Percentiles rank a stretch among this genome's conserved stretches.
Conservation (phyloP, 2,329 filamentous ascomycete genomes). For the Sporothrix euskadiensis region DNA sequence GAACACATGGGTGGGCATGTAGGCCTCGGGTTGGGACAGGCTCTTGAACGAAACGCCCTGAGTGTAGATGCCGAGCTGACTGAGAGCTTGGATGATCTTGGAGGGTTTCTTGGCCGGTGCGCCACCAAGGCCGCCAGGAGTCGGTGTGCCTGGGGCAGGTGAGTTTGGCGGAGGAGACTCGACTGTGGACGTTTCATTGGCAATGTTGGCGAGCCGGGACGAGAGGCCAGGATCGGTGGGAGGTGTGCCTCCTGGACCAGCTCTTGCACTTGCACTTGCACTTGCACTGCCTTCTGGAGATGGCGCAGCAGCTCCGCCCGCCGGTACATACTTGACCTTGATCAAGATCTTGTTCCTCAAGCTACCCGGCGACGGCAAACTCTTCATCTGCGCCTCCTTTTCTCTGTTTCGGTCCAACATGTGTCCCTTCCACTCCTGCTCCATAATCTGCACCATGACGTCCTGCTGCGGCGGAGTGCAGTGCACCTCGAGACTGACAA, state of each 20-base stretch:
- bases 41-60: constrained; percentile 79
- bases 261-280: neutral
- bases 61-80: constrained; percentile 78
- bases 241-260: neutral
- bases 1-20: constrained; percentile 69
- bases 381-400: neutral
- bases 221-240: constrained; percentile 9
- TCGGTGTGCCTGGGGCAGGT: neutral
- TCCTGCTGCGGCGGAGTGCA: constrained; percentile 77
- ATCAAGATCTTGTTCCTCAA: constrained; percentile 78
- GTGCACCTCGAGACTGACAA: constrained; percentile 92
- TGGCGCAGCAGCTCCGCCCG: constrained; percentile 21
- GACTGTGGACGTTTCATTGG: constrained; percentile 13
- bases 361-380: constrained; percentile 67
- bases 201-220: constrained; percentile 16
- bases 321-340: constrained; percentile 72
- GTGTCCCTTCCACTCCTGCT: constrained; percentile 73
- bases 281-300: neutral
- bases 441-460: constrained; percentile 90
- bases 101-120: constrained; percentile 52
- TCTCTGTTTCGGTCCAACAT: constrained; percentile 56
- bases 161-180: constrained; percentile 35
- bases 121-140: neutral
- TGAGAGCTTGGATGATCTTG: constrained; percentile 72
- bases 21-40: constrained; percentile 69